phyloP scores from a whole-genome alignment of 805 yeast species.

The Alloascoidea hylecoeti region DNA sequence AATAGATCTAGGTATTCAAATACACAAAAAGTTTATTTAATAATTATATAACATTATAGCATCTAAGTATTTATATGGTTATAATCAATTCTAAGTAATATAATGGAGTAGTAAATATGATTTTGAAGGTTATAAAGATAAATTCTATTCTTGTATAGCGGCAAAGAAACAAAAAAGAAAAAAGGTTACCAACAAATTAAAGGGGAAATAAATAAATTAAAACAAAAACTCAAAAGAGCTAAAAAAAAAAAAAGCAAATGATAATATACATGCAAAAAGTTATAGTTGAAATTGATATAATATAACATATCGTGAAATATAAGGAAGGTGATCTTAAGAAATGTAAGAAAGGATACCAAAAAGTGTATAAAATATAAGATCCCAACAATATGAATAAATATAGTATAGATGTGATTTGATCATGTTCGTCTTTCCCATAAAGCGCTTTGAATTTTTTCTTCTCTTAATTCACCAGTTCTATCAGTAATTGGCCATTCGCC shows the following conservation, averaged over 20 bases:
- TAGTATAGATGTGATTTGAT: no score
- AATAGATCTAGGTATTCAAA: conserved; percentile 6
- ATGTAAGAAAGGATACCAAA: no score
- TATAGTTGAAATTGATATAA: no score
- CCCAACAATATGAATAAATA: no score
- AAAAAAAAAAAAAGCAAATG: conserved; percentile 1
- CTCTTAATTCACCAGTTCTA: conserved; percentile 72
- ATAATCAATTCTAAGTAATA: conserved; percentile 5
- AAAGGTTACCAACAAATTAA: not conserved
- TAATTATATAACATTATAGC: conserved; percentile 15
- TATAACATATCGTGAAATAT: no score
- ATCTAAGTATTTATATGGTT: conserved; percentile 13
- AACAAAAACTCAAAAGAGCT: conserved; percentile 2
- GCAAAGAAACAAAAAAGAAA: not conserved
- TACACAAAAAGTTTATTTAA: conserved; percentile 11
- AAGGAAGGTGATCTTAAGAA: no score
- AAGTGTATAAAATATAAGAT: no score
- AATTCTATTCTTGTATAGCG: not conserved
- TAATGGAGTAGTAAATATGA: not conserved
- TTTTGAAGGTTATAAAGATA: conserved; percentile 9
- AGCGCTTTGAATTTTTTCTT: conserved; percentile 43
- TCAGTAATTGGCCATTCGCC: conserved; percentile 83
- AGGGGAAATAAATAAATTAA: not conserved
- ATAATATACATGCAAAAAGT: no score
- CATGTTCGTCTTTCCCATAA: no score